These are phyloP conservation scores for Usnea hakonensis DNA, from an alignment of 495 filamentous ascomycete genomes.

Conservation along the genomic window DNA sequence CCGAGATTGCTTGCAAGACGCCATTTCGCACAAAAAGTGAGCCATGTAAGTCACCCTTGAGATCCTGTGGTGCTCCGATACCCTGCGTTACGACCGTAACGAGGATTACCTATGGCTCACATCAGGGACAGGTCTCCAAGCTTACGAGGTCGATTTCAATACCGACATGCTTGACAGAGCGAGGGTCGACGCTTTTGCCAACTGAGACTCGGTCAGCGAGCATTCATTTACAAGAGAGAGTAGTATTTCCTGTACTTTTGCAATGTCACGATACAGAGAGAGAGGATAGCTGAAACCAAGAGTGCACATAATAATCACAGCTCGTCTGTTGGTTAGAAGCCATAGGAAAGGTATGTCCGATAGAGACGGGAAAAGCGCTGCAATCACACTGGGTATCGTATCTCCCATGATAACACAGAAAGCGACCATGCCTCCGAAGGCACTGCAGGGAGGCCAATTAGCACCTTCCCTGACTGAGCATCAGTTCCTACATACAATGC, in stretches of 20 bases:
- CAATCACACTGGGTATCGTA: constrained; percentile 83
- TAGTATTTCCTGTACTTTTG: constrained; percentile 57
- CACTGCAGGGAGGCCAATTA: constrained; percentile 35
- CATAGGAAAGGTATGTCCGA: constrained; percentile 65
- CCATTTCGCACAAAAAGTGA: constrained; percentile 69
- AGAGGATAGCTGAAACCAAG: constrained; percentile 84
- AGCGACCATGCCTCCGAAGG: constrained; percentile 96
- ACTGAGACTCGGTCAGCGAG: constrained; percentile 42
- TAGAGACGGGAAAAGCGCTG: constrained; percentile 71
- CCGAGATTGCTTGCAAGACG: constrained; percentile 90
- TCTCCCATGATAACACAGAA: constrained; percentile 97
- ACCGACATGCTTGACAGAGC: constrained; percentile 86
- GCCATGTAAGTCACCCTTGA: constrained; percentile 58
- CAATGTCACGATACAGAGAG: constrained; percentile 91
- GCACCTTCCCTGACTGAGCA: neutral
- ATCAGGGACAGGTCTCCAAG: neutral
- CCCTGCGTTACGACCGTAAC: constrained; percentile 84
- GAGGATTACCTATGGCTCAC: constrained; percentile 47
- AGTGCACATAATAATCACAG: constrained; percentile 78
- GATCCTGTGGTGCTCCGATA: constrained; percentile 57
- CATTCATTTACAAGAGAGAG: neutral
- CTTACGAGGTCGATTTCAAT: neutral
- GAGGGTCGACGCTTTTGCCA: constrained; percentile 89
- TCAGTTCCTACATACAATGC: constrained; percentile 52
- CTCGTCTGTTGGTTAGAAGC: constrained; percentile 70